Percentiles rank a stretch among this genome's conserved stretches.
phyloP scores from a whole-genome alignment of 2,329 filamentous ascomycete genomes.

The Coniochaeta sp. region DNA sequence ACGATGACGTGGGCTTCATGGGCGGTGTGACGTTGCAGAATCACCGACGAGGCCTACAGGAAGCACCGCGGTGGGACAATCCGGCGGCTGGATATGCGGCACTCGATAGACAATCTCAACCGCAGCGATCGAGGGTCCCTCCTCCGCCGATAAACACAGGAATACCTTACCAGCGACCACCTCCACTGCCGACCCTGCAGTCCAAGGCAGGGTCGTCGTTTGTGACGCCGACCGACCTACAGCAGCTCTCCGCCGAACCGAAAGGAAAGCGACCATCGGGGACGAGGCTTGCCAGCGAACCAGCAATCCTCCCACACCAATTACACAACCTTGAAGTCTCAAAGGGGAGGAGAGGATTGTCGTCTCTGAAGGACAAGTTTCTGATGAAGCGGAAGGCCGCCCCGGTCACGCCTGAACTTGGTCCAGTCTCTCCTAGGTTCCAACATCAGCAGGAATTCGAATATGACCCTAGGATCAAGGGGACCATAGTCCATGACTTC shows the following conservation, averaged over 20 bases:
- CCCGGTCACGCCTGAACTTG: conserved; percentile 37
- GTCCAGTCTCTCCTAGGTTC: conserved; percentile 30
- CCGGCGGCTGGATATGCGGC: background rate
- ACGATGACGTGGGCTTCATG: conserved; percentile 40
- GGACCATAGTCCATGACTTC: conserved; percentile 58
- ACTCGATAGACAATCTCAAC: conserved; percentile 14
- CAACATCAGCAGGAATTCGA: conserved; percentile 32
- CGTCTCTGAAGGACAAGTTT: conserved; percentile 53
- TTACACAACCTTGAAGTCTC: conserved; percentile 26
- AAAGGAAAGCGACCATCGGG: conserved; percentile 35
- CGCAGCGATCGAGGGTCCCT: conserved; percentile 21
- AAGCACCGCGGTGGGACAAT: conserved; percentile 12
- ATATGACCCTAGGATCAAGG: conserved; percentile 58
- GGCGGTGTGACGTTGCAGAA: conserved; percentile 47
- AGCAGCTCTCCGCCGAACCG: conserved; percentile 23
- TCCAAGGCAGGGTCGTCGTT: conserved; percentile 33
- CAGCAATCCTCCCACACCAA: conserved; percentile 8
- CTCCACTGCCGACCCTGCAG: conserved; percentile 17
- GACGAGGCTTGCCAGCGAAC: conserved; percentile 30
- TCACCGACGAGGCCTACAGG: conserved; percentile 30
- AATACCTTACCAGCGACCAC: conserved; percentile 17
- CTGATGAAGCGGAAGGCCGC: conserved; percentile 48
- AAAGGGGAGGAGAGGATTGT: conserved; percentile 45
- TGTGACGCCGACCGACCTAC: conserved; percentile 40
- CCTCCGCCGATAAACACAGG: conserved; percentile 27